A percentile compares a stretch with the other conserved stretches of the same genome.
Evolutionary conservation across 345 rosid genomes (phyloP).

Genomic region (Hirschfeldia incana): DNA sequence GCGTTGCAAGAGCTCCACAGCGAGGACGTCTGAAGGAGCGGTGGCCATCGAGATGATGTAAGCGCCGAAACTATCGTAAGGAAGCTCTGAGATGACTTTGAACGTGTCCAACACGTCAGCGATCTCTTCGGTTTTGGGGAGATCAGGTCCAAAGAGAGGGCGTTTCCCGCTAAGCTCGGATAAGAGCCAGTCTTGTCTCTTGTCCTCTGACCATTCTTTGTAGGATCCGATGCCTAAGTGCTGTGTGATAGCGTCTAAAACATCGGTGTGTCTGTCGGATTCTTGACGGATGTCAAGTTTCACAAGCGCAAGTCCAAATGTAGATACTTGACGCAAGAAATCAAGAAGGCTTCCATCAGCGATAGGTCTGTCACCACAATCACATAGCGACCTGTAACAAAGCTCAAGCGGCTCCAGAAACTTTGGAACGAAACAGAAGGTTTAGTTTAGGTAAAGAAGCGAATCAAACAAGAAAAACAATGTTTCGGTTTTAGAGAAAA

Average conservation of each 20-base stretch:
- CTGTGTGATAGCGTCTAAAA: constrained; percentile 82
- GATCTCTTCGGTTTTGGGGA: constrained; percentile 87
- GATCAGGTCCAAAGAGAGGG: constrained; percentile 90
- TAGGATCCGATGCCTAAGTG: constrained; percentile 89
- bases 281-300: constrained; percentile 95
- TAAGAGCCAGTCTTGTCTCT: constrained; percentile 85
- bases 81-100: constrained; percentile 83
- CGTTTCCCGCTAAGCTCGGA: constrained; percentile 89
- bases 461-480: neutral
- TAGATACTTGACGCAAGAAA: constrained; percentile 92
- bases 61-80: constrained; percentile 83
- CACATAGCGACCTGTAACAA: constrained; percentile 84
- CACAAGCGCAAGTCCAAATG: constrained; percentile 96
- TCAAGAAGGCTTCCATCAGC: constrained; percentile 99
- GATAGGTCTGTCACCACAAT: constrained; percentile 81
- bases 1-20: constrained; percentile 92
- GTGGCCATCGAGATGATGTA: constrained; percentile 98
- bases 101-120: constrained; percentile 87
- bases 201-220: constrained; percentile 86
- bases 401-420: constrained; percentile 98
- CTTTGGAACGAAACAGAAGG: constrained; percentile 38
- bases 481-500: neutral
- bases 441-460: constrained; percentile 17
- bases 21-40: constrained; percentile 89
- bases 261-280: constrained; percentile 93